These are phyloP conservation scores for Rhododendron ovatum DNA, from an alignment of 148 eudicot genomes.

Conservation along the genomic window DNA sequence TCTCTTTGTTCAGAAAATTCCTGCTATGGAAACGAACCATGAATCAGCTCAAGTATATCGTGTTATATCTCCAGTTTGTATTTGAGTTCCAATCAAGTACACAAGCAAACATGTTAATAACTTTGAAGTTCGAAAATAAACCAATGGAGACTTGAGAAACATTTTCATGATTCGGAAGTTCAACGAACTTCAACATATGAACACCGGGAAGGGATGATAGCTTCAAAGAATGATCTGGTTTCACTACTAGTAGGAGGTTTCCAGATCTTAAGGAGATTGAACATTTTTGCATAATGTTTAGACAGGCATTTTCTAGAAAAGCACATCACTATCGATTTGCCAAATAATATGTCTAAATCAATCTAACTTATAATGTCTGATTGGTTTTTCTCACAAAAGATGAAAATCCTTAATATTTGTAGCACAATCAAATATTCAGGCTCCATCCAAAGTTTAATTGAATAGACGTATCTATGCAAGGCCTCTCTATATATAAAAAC, in stretches of 20 bases:
- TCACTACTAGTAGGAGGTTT: background rate
- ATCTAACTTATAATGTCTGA: background rate
- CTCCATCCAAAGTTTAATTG: background rate
- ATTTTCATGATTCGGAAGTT: background rate
- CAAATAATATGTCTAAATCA: background rate
- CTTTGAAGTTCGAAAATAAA: background rate
- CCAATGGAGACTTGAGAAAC: background rate
- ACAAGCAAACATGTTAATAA: background rate
- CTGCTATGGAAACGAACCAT: slow-evolving; percentile 10
- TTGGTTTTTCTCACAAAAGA: background rate
- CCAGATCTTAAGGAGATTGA: background rate
- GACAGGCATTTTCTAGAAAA: background rate
- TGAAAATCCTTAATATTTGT: background rate
- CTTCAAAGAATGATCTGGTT: background rate
- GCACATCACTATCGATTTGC: background rate
- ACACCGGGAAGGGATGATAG: background rate
- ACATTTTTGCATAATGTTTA: background rate
- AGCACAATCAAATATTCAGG: background rate
- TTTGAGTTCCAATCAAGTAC: background rate
- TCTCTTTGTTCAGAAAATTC: slow-evolving; percentile 24
- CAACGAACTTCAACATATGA: background rate
- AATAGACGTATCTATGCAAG: background rate
- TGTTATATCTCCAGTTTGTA: background rate
- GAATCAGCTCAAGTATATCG: background rate
- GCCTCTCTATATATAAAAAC: background rate